Percentiles rank a stretch among this genome's conserved stretches.
phyloP scores from a whole-genome alignment of 352 stramenopile genomes.

The Phytopythium aichiense region DNA sequence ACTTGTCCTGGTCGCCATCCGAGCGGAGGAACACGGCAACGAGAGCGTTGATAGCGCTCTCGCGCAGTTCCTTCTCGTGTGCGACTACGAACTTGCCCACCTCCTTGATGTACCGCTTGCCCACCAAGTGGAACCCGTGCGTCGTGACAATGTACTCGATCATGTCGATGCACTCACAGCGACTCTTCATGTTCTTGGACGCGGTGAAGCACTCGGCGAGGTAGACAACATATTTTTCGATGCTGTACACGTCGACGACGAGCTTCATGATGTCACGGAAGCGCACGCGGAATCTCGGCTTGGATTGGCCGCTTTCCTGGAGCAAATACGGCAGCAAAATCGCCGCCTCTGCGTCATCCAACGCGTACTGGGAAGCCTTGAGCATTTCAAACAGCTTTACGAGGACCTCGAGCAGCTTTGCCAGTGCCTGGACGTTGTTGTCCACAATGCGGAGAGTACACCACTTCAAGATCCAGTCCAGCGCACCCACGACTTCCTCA shows the following conservation, averaged over 20 bases:
- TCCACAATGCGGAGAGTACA: constrained; percentile 80
- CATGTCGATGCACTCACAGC: constrained; percentile 80
- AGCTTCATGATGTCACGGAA: constrained; percentile 86
- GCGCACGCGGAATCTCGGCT: constrained; percentile 74
- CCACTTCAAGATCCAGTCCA: constrained; percentile 87
- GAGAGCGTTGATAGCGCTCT: constrained; percentile 67
- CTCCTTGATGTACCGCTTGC: constrained; percentile 76
- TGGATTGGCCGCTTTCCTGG: constrained; percentile 82
- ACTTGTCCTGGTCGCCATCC: constrained; percentile 70
- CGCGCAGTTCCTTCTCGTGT: constrained; percentile 81
- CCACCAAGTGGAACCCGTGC: constrained; percentile 57
- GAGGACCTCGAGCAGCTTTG: constrained; percentile 77
- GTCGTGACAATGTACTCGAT: constrained; percentile 70
- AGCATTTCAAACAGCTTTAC: constrained; percentile 82
- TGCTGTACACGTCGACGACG: constrained; percentile 70
- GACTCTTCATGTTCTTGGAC: constrained; percentile 86
- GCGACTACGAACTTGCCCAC: constrained; percentile 72
- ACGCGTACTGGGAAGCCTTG: constrained; percentile 50
- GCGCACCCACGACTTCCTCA: constrained; percentile 55
- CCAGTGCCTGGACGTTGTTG: constrained; percentile 85
- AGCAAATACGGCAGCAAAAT: constrained; percentile 82
- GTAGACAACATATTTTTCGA: constrained; percentile 72
- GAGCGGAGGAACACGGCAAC: constrained; percentile 68
- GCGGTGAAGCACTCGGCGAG: constrained; percentile 80
- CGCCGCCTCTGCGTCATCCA: constrained; percentile 80